Evolutionary conservation across 139 green algal genomes (phyloP), one percentile per base, ranked within the genome.

Genomic region (Picochlorum costavermella): DNA sequence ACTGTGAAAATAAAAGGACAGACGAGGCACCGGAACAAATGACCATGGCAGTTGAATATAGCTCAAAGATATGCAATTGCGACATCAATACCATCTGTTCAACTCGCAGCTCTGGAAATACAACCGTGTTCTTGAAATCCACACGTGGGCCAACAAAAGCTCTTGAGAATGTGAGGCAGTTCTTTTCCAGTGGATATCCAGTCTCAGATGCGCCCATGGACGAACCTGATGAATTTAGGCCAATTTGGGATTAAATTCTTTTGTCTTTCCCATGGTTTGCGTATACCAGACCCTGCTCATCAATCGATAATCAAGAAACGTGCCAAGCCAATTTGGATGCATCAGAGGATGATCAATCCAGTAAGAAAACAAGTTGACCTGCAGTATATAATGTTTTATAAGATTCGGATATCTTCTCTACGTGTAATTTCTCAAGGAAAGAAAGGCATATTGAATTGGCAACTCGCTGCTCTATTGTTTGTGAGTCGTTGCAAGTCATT

Each of bases 241-340:
- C 50, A 17, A 59, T 30, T 59, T 59, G 50, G 50, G 50, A 59
- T 59, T 59, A 59, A 59, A 55, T 12, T 55, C 8, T 2, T 40
- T 8, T 40, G 11, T 40, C 3, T 40, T 40, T 12, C 11, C 33
- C 10, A 8, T 40, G 33, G 10, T 40, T 40, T 8, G 10, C 33
- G 33, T 8, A 40, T 40, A 23, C 33, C 2, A 40, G 33, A 40
- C 33, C 2, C 33, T 8, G 10, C 33, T 40, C 33, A 40, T 40
- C 33, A 40, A 40, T 40, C 33, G 10, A 40, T 40, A 2, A 0
- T 8, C 33, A 40, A 40, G 33, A 40, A 37, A 40, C 10, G 33
- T 40, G 33, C 33, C 33, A 40, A 40, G 33, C 33, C 33, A 40
- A 40, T 40, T 40, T 4, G 9, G 33, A 40, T 40, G 33, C 33